Conservation (phyloP, 768 basidiomycete species). For the Xanthoconium purpureum region DNA sequence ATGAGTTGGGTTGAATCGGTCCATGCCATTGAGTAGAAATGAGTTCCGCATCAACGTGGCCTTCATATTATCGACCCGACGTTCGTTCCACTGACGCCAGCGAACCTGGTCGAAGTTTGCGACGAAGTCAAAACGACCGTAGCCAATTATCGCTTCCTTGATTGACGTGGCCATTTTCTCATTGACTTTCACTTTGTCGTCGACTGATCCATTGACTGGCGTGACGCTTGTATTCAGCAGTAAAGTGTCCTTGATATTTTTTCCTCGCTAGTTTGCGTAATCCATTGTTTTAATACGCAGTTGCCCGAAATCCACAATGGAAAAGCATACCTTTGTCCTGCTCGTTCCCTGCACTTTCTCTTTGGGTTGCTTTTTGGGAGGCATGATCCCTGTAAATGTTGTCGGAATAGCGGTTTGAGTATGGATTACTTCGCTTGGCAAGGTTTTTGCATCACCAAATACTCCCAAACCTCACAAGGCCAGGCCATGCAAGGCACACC, state of each 20-base stretch:
- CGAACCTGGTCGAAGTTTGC: neutral
- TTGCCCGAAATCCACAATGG: too few relatives aligned
- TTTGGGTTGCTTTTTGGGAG: too few relatives aligned
- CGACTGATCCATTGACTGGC: neutral
- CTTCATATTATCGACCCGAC: neutral
- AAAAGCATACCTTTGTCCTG: too few relatives aligned
- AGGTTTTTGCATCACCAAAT: too few relatives aligned
- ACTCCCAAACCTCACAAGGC: too few relatives aligned
- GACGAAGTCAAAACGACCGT: neutral
- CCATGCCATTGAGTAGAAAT: slow-evolving; percentile 1
- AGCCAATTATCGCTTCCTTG: neutral
- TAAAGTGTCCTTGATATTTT: neutral
- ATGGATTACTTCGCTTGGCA: too few relatives aligned
- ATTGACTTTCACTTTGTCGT: neutral
- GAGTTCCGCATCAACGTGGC: neutral
- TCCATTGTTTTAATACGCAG: too few relatives aligned
- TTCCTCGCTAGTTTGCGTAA: neutral
- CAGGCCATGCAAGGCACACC: too few relatives aligned
- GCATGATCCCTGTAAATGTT: too few relatives aligned
- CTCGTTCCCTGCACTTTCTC: too few relatives aligned
- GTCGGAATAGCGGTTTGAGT: too few relatives aligned
- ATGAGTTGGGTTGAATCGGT: neutral
- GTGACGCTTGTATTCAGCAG: neutral
- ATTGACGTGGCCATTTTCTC: neutral
- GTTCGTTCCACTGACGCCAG: neutral